Base-by-base conservation (phyloP, 2,329 filamentous ascomycete genomes). In the Sporothrix luriei region DNA sequence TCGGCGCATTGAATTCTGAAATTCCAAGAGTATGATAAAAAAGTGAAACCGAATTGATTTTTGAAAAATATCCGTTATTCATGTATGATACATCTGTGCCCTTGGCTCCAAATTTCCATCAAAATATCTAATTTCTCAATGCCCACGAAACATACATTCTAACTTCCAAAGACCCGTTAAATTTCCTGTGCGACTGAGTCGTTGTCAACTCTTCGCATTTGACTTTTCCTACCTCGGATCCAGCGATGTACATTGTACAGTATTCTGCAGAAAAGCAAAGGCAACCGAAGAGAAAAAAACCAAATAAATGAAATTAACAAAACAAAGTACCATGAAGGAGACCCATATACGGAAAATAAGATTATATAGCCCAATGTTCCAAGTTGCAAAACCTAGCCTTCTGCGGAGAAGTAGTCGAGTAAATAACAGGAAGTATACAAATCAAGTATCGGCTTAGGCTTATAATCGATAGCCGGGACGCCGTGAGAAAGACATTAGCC, bases 121-220 rank as follows among this genome's bases (percentile, higher is more conserved):
- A 5, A 40, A 14, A 43, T 43, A 61, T 59, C 33, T 61, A 61
- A 33, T 61, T 24, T 61, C 33, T 61, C 9, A 40, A 61, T 61
- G n/a, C n/a, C n/a, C 3, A 7, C 40, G 33, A 61, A 48, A 46
- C 13, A 14, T 62, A 40, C 48, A 10, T 48, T 7, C 21, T 21
- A 46, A 62, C 14, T 16, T 48, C 59, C 40, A 62, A 26, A 10
- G 29, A 14, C 33, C 55, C 43, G 55, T 33, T 43, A 40, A 16
- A 43, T 43, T 14, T 61, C 19, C 55, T 11, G 19, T 61, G 16
- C 33, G n/a, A n/a, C n/a, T n/a, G n/a, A 61, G 4, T 43, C 33
- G 11, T n/a, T 43, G 11, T 3, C 55, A n/a, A 33, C 7, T 13
- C 19, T 14, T 40, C 33, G 5, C n/a, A 3, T 40, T 21, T 14